Conservation (phyloP, 495 filamentous ascomycete genomes). For the Penicillium subrubescens region DNA sequence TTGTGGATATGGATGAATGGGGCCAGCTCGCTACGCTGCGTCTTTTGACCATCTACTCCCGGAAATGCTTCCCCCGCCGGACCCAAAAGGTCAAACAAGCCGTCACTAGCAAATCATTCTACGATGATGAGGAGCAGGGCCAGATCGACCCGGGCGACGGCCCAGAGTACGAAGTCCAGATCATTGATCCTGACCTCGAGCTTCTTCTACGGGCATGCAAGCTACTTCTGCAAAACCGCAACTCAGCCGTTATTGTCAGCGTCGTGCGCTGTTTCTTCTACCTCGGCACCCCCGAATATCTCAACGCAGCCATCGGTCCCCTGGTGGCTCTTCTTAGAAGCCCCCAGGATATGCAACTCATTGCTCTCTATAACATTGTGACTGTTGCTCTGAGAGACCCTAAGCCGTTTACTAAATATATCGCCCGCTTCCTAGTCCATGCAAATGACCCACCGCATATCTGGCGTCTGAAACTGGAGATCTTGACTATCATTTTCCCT, state of each 20-base stretch:
- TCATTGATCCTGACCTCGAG: conserved; percentile 82
- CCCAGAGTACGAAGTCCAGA: conserved; percentile 56
- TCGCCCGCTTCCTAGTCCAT: conserved; percentile 83
- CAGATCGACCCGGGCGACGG: conserved; percentile 44
- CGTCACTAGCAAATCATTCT: conserved; percentile 67
- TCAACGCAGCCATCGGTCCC: conserved; percentile 73
- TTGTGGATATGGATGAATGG: conserved; percentile 99
- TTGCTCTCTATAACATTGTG: conserved; percentile 92
- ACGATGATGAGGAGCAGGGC: conserved; percentile 65
- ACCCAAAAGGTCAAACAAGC: conserved; percentile 56
- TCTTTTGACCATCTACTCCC: conserved; percentile 79
- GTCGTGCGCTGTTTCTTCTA: conserved; percentile 83
- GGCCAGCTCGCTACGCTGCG: conserved; percentile 80
- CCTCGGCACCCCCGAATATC: conserved; percentile 74
- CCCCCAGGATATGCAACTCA: conserved; percentile 81
- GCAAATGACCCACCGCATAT: conserved; percentile 79
- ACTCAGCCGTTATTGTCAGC: conserved; percentile 87
- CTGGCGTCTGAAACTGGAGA: conserved; percentile 87
- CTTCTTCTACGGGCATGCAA: conserved; percentile 78
- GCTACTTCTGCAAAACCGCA: conserved; percentile 86
- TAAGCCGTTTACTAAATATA: conserved; percentile 76
- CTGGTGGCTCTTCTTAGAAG: conserved; percentile 82
- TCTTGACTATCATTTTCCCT: conserved; percentile 87
- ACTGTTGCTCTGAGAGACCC: conserved; percentile 76
- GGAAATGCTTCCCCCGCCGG: conserved; percentile 83